phyloP scores from a whole-genome alignment of 1,284 basidiomycete species.

The Cryptococcus depauperatus region DNA sequence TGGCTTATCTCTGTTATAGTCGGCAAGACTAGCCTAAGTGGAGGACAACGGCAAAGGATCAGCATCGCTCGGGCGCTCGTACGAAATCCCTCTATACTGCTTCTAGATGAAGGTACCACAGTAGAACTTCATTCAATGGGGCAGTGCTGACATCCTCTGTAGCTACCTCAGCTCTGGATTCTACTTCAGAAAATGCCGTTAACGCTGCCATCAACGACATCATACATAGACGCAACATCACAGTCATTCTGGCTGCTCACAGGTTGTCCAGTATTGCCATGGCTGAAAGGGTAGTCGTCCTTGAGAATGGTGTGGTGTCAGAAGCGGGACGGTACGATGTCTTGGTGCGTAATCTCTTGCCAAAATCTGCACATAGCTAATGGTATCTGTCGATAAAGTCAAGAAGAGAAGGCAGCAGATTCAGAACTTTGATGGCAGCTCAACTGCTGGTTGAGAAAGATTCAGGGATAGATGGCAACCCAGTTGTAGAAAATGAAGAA shows the following conservation, averaged over 20 bases:
- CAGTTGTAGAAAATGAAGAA: conserved; percentile 2
- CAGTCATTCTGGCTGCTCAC: conserved; percentile 83
- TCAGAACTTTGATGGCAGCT: conserved; percentile 75
- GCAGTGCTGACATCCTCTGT: no score
- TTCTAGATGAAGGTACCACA: conserved; percentile 47
- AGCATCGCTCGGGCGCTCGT: conserved; percentile 50
- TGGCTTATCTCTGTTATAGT: conserved; percentile 24
- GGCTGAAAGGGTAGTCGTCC: conserved; percentile 74
- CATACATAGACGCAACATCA: conserved; percentile 63
- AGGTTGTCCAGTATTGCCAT: conserved; percentile 73
- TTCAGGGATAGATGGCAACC: conserved; percentile 4
- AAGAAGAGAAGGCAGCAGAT: conserved; percentile 59
- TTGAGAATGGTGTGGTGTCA: conserved; percentile 74
- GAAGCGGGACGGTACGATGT: conserved; percentile 78
- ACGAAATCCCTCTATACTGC: conserved; percentile 47
- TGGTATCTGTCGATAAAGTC: conserved; percentile 47
- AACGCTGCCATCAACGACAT: conserved; percentile 84
- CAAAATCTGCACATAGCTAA: background rate
- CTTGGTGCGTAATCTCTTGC: conserved; percentile 49
- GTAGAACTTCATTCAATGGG: no score
- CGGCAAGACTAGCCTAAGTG: conserved; percentile 44
- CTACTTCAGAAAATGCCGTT: conserved; percentile 65
- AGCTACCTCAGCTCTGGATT: conserved; percentile 64
- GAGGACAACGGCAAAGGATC: conserved; percentile 49
- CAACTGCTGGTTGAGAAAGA: conserved; percentile 52